A percentile compares a stretch with the other conserved stretches of the same genome.
Evolutionary conservation across 202 grass and related monocot genomes (phyloP).

Genomic region (Setaria italica): DNA sequence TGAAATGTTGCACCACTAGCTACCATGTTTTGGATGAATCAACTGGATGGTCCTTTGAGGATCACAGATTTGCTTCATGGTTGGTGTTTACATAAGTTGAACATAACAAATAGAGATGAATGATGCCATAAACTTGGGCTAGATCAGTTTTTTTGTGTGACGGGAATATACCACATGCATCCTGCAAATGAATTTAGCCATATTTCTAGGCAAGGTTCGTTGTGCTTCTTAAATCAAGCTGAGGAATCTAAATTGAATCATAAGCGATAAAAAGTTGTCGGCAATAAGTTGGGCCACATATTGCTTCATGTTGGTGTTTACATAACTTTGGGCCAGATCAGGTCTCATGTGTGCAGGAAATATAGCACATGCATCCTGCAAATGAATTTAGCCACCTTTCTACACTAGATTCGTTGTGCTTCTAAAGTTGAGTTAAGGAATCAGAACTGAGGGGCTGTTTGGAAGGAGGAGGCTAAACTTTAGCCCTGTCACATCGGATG

Average conservation of each 20-base stretch:
- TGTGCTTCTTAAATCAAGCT: too few species aligned
- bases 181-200: too few species aligned
- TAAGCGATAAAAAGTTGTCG: too few species aligned
- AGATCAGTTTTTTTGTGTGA: not conserved
- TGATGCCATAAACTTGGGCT: not conserved
- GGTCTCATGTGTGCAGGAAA: not conserved
- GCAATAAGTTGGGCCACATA: too few species aligned
- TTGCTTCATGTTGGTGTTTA: too few species aligned
- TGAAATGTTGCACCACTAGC: not conserved
- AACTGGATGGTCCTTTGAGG: not conserved
- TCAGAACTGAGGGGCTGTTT: too few species aligned
- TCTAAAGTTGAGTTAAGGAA: not conserved
- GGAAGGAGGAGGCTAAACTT: too few species aligned
- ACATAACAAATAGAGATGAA: not conserved
- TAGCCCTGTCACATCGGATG: too few species aligned
- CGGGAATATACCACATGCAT: too few species aligned
- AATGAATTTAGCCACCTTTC: slow-evolving; percentile 1
- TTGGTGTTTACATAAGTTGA: not conserved
- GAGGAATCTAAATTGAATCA: too few species aligned
- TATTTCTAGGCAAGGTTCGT: too few species aligned
- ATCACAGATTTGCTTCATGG: not conserved
- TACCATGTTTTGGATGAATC: not conserved
- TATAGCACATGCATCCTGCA: not conserved
- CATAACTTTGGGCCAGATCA: not conserved
- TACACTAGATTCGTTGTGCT: not conserved